Evolutionary conservation across 2,329 filamentous ascomycete species (phyloP), one percentile per base, ranked within the genome.

Genomic region (Herpotrichia juniperi): DNA sequence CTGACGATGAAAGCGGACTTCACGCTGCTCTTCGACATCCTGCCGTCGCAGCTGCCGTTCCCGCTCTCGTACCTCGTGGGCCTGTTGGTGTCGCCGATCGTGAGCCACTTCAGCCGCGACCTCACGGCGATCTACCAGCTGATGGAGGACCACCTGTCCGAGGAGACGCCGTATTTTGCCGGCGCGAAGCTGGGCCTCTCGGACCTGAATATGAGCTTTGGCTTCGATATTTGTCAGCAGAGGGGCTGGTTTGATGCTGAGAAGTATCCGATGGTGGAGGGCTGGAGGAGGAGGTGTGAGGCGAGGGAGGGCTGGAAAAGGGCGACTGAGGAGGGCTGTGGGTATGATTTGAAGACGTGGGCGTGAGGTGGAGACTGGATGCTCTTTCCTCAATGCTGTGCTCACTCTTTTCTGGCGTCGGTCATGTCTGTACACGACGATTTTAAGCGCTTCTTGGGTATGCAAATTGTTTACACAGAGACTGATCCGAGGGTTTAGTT

Each of bases 201-300:
- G 9, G 74, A 76, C 64, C 56, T 76, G 12, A 69, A 70, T 51
- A 34, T 74, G 42, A 69, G 54, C 42, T 76, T 61, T 56, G 65
- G 67, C 0, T 53, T 75, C 57, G 72, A 74, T 50, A 57, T 66
- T 14, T 62, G 70, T 34, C 53, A 30, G n/a, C 55, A 63, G 42
- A 62, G 65, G 22, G 58, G 55, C 14, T 73, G 64, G 48, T 61
- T 72, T 22, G 59, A 75, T 53, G 49, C 66, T 21, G 57, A 60
- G 17, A 66, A 69, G 24, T 74, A 63, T 53, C 70, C n/a, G n/a
- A n/a, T n/a, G n/a, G n/a, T n/a, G n/a, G n/a, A n/a, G n/a, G n/a
- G n/a, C n/a, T n/a, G n/a, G n/a, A n/a, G n/a, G n/a, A n/a, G n/a
- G n/a, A n/a, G n/a, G n/a, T n/a, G n/a, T n/a, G n/a, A n/a, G n/a